A percentile compares a stretch with the other conserved stretches of the same genome.
phyloP scores from a whole-genome alignment of 305 asterid species.

The Fraxinus nigra region DNA sequence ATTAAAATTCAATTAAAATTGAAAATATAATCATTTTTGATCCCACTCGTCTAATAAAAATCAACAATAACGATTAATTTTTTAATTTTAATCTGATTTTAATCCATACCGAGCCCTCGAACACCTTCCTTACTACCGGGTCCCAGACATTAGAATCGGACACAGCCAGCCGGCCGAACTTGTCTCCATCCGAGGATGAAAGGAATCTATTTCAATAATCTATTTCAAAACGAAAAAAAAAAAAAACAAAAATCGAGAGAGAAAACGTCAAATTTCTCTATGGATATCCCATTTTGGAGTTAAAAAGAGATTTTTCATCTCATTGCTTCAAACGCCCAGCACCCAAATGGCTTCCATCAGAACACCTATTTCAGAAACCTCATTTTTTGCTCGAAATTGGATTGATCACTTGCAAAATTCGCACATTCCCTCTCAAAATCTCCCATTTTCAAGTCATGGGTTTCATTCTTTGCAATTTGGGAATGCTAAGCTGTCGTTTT shows the following conservation, averaged over 20 bases:
- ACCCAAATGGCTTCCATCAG: constrained; percentile 43
- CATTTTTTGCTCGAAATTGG: constrained; percentile 21
- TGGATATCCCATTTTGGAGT: neutral
- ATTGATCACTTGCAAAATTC: constrained; percentile 26
- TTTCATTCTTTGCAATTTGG: constrained; percentile 19
- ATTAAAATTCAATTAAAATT: no score
- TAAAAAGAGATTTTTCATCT: neutral
- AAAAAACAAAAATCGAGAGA: neutral
- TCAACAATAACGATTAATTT: no score
- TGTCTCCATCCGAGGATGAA: neutral
- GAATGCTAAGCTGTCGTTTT: constrained; percentile 8
- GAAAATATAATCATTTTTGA: no score
- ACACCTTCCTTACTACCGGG: neutral
- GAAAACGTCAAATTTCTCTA: neutral
- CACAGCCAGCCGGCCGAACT: neutral
- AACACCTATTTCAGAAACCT: constrained; percentile 40
- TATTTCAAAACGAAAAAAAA: no score
- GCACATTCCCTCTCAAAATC: constrained; percentile 18
- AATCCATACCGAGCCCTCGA: no score
- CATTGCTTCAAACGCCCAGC: constrained; percentile 14
- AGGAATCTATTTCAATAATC: neutral
- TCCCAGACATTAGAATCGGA: neutral
- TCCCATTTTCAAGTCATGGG: constrained; percentile 37
- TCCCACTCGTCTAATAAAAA: no score
- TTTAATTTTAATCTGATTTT: no score